A percentile compares a stretch with the other conserved stretches of the same genome.
phyloP scores from a whole-genome alignment of 2,329 filamentous ascomycete species.

The Penicillium sp. region DNA sequence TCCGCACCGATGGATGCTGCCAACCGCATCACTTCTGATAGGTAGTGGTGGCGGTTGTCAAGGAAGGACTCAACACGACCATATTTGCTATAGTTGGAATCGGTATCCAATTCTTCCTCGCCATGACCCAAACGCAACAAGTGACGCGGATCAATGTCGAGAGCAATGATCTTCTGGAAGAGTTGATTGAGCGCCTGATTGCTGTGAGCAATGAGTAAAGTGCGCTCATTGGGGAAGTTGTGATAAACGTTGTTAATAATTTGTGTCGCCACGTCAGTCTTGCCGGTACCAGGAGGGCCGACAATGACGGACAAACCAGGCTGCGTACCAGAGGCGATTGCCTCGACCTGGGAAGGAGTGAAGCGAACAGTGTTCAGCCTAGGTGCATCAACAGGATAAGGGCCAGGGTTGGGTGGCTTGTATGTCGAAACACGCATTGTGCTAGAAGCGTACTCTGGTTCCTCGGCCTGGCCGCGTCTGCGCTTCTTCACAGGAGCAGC shows the following conservation, averaged over 20 bases:
- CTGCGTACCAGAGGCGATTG: conserved; percentile 89
- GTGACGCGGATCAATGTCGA: conserved; percentile 95
- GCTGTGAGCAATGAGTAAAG: conserved; percentile 89
- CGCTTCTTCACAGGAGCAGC: conserved; percentile 79
- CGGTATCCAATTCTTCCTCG: conserved; percentile 86
- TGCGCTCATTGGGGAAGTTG: conserved; percentile 91
- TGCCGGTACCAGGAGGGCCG: conserved; percentile 92
- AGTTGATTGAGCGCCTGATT: conserved; percentile 97
- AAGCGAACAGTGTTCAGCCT: conserved; percentile 83
- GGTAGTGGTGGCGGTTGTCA: conserved; percentile 74
- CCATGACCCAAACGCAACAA: conserved; percentile 88
- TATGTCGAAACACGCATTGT: conserved; percentile 84
- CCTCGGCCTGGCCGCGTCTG: conserved; percentile 71
- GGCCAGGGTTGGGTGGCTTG: conserved; percentile 80
- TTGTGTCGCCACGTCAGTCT: conserved; percentile 98
- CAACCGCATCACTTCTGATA: conserved; percentile 81
- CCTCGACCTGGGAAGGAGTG: conserved; percentile 85
- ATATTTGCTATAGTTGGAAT: conserved; percentile 87
- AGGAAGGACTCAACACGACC: conserved; percentile 94
- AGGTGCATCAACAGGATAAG: conserved; percentile 80
- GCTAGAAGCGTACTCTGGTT: conserved; percentile 60
- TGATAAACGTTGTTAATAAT: conserved; percentile 99
- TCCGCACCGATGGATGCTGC: conserved; percentile 81
- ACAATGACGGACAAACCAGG: conserved; percentile 92
- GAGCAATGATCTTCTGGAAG: conserved; percentile 94